Evolutionary conservation across 106 monocot genomes (phyloP), one percentile per base, ranked within the genome.

Genomic region (Acorus calamus): DNA sequence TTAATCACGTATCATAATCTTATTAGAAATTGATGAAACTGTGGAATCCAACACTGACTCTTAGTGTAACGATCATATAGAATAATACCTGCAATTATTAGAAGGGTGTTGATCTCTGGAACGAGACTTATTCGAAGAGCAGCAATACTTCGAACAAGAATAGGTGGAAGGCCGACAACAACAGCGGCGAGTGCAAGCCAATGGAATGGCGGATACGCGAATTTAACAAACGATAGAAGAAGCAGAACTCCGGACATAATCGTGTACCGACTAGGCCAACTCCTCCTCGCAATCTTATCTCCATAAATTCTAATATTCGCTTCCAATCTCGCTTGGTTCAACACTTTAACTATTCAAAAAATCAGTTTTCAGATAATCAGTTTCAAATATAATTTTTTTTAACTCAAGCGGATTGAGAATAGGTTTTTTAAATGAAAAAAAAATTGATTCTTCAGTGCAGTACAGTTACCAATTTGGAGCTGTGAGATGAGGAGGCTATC

Each of bases 241-340:
- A 76, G 63, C 7, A 76, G 50, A 42, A 60, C 57, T 3, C 69
- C 76, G 41, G 59, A 76, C 8, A 57, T 63, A 44, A 69, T 6
- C 43, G 69, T 69, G 64, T 82, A 85, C 0, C 80, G 80, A 14
- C 63, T 84, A 2, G 88, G 88, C 88, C 88, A 88, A 69, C 70
- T 78, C 44, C 75, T 84, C 44, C 64, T 44, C 28, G 69, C 64
- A 6, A 61, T 75, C 3, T 62, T 63, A 0, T 67, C 52, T 2
- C 86, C 89, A 50, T 86, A 86, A 49, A 75, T 50, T 56, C 89
- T 59, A 44, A 89, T 60, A 0, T 73, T 84, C 3, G 96, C 96
- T 75, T 91, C 96, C 2, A 98, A 74, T 54, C 81, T 82, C 10
- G 96, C 91, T 53, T 92, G 76, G 64, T 98, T 98, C 53, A 98